Base-by-base conservation (phyloP, 495 filamentous ascomycete species). In the Polyplosphaeria fusca region DNA sequence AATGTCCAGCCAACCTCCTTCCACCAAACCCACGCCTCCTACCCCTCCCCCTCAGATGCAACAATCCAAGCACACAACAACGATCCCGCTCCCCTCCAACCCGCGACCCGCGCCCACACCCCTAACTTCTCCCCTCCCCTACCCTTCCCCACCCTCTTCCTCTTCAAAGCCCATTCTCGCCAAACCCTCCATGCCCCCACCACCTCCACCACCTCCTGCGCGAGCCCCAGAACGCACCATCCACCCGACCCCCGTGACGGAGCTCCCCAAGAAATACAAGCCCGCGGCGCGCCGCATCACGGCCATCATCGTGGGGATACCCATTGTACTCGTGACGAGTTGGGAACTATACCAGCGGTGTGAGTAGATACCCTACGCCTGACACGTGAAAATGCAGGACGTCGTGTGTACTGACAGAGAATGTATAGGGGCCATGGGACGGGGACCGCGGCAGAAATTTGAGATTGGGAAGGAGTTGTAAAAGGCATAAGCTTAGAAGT, bases 181-280 rank as follows among this genome's bases (percentile, higher is more conserved):
- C 9, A 20, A 50, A 19, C 24, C 27, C 47, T 40, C 30, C 27
- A 30, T 35, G 19, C 49, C 52, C 48, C 27, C 26, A 20, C 13
- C 47, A 27, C 16, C 19, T 27, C 11, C 27, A 39, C 1, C 32
- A 2, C 2, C 24, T 14, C 38, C 19, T 11, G n/a, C 12, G 3
- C 19, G 22, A 14, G 11, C n/a, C n/a, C n/a, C n/a, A n/a, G n/a
- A n/a, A n/a, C n/a, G n/a, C n/a, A n/a, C n/a, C n/a, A n/a, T n/a
- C n/a, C n/a, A n/a, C n/a, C n/a, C n/a, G n/a, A n/a, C n/a, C n/a
- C n/a, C n/a, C n/a, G n/a, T n/a, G n/a, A n/a, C n/a, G n/a, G n/a
- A n/a, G n/a, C n/a, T n/a, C n/a, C n/a, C n/a, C n/a, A 20, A 28
- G 9, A 58, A 61, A 30, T 67, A 67, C 60, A 55, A 57, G 28